Conservation (phyloP, 495 filamentous ascomycete species). For the Beverwykella pulmonaria region DNA sequence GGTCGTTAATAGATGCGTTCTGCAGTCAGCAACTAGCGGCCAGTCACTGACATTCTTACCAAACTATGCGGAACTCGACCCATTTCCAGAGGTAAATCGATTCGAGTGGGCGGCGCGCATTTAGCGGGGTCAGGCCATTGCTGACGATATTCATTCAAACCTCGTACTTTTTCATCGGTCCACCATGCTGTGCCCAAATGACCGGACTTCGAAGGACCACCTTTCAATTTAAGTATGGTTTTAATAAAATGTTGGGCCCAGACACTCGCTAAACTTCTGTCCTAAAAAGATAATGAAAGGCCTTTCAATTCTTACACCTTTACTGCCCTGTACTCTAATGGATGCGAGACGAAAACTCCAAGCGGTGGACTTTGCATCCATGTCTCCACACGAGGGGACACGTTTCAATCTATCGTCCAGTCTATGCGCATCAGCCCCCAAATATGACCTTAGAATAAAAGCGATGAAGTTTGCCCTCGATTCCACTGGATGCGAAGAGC, state of each 20-base stretch:
- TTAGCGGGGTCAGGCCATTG: background rate
- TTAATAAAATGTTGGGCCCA: background rate
- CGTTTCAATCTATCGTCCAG: no score
- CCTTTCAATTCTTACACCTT: no score
- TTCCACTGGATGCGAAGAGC: no score
- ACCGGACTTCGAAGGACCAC: background rate
- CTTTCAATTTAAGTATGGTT: background rate
- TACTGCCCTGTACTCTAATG: no score
- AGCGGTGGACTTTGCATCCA: no score
- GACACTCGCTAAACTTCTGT: background rate
- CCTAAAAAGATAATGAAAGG: background rate
- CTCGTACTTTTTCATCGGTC: background rate
- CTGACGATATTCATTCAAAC: background rate
- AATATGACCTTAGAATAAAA: no score
- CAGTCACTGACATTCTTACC: conserved; percentile 8
- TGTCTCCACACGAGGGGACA: no score
- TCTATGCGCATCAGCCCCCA: no score
- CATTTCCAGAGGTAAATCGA: conserved; percentile 12
- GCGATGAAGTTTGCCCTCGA: no score
- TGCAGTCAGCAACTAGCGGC: conserved; percentile 36
- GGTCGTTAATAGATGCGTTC: conserved; percentile 8
- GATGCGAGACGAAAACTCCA: no score
- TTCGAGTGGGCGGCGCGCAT: background rate
- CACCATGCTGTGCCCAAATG: background rate
- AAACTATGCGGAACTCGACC: conserved; percentile 7